Conservation (phyloP, 176 grass and related monocot genomes). For the Canna indica region DNA sequence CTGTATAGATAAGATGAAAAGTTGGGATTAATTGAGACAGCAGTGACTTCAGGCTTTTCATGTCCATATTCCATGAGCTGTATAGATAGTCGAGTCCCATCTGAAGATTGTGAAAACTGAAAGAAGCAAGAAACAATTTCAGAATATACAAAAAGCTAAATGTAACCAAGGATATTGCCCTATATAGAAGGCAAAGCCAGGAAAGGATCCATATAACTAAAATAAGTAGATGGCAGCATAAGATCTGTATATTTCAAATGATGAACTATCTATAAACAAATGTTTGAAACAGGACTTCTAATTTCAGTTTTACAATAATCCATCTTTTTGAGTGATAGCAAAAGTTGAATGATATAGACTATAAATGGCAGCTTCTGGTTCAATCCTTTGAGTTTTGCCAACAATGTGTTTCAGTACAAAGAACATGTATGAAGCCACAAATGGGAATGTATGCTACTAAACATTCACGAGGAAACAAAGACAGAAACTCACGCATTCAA, state of each 20-base stretch:
- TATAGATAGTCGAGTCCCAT: conserved; percentile 34
- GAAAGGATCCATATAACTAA: too few species aligned
- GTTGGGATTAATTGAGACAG: conserved; percentile 39
- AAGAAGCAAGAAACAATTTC: neutral
- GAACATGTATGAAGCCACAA: neutral
- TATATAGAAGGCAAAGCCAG: too few species aligned
- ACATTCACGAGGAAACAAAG: neutral
- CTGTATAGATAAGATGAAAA: conserved; percentile 32
- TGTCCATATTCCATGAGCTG: conserved; percentile 57
- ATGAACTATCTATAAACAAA: neutral
- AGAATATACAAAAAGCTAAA: neutral
- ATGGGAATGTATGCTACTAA: neutral
- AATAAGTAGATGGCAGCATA: neutral
- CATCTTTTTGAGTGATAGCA: neutral
- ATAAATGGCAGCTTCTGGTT: neutral
- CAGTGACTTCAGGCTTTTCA: conserved; percentile 48
- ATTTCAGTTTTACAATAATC: neutral
- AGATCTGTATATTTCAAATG: neutral
- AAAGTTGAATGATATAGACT: neutral
- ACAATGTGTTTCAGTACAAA: neutral
- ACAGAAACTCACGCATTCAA: conserved; percentile 69
- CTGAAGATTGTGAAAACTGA: conserved; percentile 26
- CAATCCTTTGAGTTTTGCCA: neutral
- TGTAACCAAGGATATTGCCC: too few species aligned
- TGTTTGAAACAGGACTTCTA: neutral